Percentiles rank a stretch among this genome's conserved stretches.
Evolutionary conservation across 139 green algal genomes (phyloP).

Genomic region (Tetraselmis chui): DNA sequence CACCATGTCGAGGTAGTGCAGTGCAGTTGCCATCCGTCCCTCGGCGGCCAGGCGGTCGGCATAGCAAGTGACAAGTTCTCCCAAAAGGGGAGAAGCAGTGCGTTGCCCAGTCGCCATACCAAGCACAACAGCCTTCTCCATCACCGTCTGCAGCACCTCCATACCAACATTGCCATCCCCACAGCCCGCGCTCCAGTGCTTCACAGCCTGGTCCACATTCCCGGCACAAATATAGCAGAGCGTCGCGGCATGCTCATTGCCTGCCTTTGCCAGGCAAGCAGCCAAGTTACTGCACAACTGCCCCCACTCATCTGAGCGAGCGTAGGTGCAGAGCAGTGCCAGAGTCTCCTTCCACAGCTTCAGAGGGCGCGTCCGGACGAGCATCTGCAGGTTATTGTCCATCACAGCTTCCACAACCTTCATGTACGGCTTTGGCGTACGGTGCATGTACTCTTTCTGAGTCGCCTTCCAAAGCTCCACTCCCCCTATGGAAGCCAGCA

Average conservation of each 20-base stretch:
- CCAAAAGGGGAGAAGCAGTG: conserved; percentile 43
- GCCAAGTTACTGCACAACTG: conserved; percentile 16
- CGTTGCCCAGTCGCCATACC: conserved; percentile 49
- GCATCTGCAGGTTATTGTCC: conserved; percentile 60
- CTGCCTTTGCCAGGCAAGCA: conserved; percentile 24
- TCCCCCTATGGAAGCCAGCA: conserved; percentile 73
- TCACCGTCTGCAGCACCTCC: conserved; percentile 55
- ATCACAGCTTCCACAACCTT: conserved; percentile 51
- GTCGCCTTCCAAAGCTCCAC: conserved; percentile 41
- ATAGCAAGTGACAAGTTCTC: conserved; percentile 72
- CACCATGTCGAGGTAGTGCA: conserved; percentile 67
- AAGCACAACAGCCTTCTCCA: conserved; percentile 94
- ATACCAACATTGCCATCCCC: conserved; percentile 14
- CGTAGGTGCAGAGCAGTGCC: conserved; percentile 87
- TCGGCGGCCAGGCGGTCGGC: conserved; percentile 69
- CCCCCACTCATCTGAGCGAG: conserved; percentile 30
- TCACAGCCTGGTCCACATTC: conserved; percentile 78
- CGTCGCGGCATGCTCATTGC: conserved; percentile 71
- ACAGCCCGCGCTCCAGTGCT: conserved; percentile 46
- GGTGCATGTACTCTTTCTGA: conserved; percentile 66
- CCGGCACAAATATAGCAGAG: conserved; percentile 88
- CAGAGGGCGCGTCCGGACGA: conserved; percentile 73
- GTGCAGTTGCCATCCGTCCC: conserved; percentile 57
- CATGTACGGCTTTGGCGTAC: conserved; percentile 75
- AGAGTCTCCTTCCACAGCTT: conserved; percentile 89